phyloP scores from a whole-genome alignment of 1,284 basidiomycete genomes.

The Tilletia indica region DNA sequence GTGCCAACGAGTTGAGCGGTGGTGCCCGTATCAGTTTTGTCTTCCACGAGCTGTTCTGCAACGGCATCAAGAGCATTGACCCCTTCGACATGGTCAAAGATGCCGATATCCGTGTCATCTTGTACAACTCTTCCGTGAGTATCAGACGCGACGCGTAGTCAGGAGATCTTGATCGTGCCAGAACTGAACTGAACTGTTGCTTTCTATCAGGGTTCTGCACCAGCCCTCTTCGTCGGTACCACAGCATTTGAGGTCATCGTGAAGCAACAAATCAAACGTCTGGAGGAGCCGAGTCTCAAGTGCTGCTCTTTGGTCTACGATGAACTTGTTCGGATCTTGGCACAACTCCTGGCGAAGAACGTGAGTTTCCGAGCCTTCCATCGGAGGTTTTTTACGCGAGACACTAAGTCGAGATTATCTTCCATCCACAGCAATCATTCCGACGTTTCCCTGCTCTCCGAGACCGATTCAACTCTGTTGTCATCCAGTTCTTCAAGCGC shows the following conservation, averaged over 20 bases:
- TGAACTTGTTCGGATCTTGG: constrained; percentile 90
- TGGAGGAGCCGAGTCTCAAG: constrained; percentile 89
- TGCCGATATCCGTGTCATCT: constrained; percentile 87
- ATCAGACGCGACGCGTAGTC: neutral
- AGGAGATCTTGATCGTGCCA: neutral
- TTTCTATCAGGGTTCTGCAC: constrained; percentile 72
- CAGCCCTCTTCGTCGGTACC: constrained; percentile 91
- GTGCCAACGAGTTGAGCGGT: constrained; percentile 89
- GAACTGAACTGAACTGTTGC: neutral
- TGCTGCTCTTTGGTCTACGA: constrained; percentile 94
- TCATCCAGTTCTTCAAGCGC: constrained; percentile 93
- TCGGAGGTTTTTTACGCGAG: neutral
- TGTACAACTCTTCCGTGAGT: constrained; percentile 89
- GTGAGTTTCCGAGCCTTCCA: constrained; percentile 57
- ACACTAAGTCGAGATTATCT: constrained; percentile 12
- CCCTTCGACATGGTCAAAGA: constrained; percentile 98
- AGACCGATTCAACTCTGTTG: constrained; percentile 89
- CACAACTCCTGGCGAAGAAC: constrained; percentile 82
- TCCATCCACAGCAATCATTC: constrained; percentile 73
- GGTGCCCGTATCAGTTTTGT: constrained; percentile 97
- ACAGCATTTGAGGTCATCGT: constrained; percentile 96
- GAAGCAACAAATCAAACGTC: constrained; percentile 94
- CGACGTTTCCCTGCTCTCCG: constrained; percentile 88
- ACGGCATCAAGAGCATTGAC: constrained; percentile 90
- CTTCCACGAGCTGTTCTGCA: constrained; percentile 96